Conservation (phyloP, 2,329 filamentous ascomycete species). For the Allantophomopsis lycopodina region DNA sequence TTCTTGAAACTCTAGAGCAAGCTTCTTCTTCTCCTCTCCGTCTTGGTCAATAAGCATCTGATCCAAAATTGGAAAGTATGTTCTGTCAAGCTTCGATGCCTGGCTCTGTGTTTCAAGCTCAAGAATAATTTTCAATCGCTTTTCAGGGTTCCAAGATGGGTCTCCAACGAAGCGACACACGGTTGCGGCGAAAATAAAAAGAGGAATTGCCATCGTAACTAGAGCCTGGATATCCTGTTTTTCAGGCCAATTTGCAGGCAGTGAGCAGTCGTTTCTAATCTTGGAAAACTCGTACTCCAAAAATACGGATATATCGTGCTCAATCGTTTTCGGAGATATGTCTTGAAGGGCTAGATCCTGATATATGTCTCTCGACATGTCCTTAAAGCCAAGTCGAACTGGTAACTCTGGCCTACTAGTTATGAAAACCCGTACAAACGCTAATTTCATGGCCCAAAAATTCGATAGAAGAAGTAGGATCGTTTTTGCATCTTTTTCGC, state of each 20-base stretch:
- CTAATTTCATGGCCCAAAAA: constrained; percentile 1
- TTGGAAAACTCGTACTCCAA: constrained; percentile 15
- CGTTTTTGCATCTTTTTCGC: constrained; percentile 5
- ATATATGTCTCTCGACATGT: neutral
- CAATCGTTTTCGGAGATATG: constrained; percentile 15
- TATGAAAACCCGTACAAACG: constrained; percentile 9
- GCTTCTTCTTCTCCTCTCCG: constrained; percentile 2
- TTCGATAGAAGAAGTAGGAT: constrained; percentile 7
- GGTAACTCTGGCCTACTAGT: constrained; percentile 13
- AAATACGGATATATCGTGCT: constrained; percentile 22
- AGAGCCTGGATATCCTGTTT: constrained; percentile 8
- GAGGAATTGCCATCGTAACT: constrained; percentile 13
- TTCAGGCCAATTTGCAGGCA: constrained; percentile 18
- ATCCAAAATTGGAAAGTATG: constrained; percentile 11
- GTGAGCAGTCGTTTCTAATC: constrained; percentile 13
- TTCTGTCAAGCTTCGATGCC: constrained; percentile 10
- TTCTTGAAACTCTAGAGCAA: constrained; percentile 14
- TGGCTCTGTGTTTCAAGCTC: constrained; percentile 6
- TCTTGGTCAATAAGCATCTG: constrained; percentile 5
- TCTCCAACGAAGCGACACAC: constrained; percentile 15
- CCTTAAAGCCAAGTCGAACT: constrained; percentile 8
- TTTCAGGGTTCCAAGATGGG: constrained; percentile 6
- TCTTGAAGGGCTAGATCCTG: constrained; percentile 17
- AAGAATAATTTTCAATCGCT: constrained; percentile 11
- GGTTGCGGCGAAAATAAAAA: constrained; percentile 23